phyloP scores from a whole-genome alignment of 805 yeast species.

The Saturnispora ahearnii region DNA sequence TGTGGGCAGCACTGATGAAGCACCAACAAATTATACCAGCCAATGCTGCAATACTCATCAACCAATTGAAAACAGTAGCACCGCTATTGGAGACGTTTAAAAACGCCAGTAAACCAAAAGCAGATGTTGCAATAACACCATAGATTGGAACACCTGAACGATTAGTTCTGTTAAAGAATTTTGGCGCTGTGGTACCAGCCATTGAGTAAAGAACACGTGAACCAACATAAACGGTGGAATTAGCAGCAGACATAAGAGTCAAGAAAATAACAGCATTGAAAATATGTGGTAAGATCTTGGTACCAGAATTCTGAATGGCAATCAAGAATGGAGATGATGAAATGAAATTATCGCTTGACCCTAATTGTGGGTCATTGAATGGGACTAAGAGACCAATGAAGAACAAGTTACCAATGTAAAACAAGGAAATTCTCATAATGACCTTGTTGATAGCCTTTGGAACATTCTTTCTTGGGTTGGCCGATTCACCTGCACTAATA shows the following conservation, averaged over 20 bases:
- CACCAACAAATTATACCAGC: slow-evolving; percentile 58
- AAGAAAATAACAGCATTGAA: slow-evolving; percentile 60
- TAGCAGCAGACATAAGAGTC: slow-evolving; percentile 69
- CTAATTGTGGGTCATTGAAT: slow-evolving; percentile 47
- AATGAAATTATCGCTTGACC: slow-evolving; percentile 29
- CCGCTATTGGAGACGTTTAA: slow-evolving; percentile 54
- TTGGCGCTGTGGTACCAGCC: slow-evolving; percentile 53
- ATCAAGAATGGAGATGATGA: slow-evolving; percentile 63
- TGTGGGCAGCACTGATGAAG: slow-evolving; percentile 45
- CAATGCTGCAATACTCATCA: slow-evolving; percentile 52
- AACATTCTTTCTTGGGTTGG: slow-evolving; percentile 56
- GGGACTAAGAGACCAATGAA: slow-evolving; percentile 67
- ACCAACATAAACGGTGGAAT: slow-evolving; percentile 63
- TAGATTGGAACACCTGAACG: slow-evolving; percentile 50
- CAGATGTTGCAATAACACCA: slow-evolving; percentile 42
- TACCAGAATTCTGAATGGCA: slow-evolving; percentile 61
- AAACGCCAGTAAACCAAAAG: slow-evolving; percentile 49
- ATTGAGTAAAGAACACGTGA: slow-evolving; percentile 59
- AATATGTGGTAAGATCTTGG: slow-evolving; percentile 53
- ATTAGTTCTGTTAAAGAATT: slow-evolving; percentile 46
- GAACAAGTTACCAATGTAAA: slow-evolving; percentile 55
- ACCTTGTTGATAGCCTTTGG: slow-evolving; percentile 66
- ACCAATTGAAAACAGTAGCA: slow-evolving; percentile 53
- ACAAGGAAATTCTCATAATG: slow-evolving; percentile 51
- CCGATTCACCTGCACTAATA: slow-evolving; percentile 63